Conservation (phyloP, 495 filamentous ascomycete genomes). For the Aspergillus taichungensis region DNA sequence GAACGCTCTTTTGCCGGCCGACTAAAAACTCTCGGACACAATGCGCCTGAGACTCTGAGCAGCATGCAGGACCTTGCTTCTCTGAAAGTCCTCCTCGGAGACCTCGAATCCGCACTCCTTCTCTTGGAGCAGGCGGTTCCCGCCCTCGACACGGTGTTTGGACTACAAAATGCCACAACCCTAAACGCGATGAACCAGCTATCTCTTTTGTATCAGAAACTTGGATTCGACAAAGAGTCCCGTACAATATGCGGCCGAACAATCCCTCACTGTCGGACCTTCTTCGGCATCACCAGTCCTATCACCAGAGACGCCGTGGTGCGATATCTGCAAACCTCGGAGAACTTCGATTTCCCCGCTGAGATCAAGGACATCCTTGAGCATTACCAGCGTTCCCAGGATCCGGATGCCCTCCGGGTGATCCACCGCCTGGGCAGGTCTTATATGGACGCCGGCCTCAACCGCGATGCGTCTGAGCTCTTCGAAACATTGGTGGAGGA, state of each 20-base stretch:
- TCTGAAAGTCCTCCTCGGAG: conserved; percentile 18
- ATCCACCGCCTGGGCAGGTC: conserved; percentile 20
- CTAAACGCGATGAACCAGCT: conserved; percentile 22
- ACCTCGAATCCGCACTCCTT: conserved; percentile 20
- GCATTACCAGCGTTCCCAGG: conserved; percentile 16
- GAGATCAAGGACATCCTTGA: conserved; percentile 21
- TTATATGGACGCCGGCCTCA: conserved; percentile 23
- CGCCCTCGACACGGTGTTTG: conserved; percentile 21
- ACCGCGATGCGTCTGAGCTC: conserved; percentile 19
- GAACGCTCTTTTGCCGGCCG: conserved; percentile 24
- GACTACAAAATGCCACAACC: conserved; percentile 20
- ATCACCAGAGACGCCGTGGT: conserved; percentile 19
- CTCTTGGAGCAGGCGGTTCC: conserved; percentile 24
- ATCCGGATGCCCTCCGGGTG: conserved; percentile 18
- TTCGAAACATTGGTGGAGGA: conserved; percentile 22
- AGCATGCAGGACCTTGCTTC: conserved; percentile 25
- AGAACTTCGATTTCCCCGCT: conserved; percentile 23
- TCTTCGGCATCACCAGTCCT: conserved; percentile 18
- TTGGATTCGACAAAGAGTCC: conserved; percentile 20
- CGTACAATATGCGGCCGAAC: conserved; percentile 14
- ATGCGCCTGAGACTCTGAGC: conserved; percentile 22
- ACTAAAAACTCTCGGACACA: conserved; percentile 20
- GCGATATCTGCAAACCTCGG: conserved; percentile 18
- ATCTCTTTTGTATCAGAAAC: conserved; percentile 20
- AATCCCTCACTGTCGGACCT: conserved; percentile 20